Percentiles rank a stretch among this genome's conserved stretches.
These are phyloP conservation scores for Gaultheria prostrata DNA, from an alignment of 148 eudicot species.

Conservation along the genomic window DNA sequence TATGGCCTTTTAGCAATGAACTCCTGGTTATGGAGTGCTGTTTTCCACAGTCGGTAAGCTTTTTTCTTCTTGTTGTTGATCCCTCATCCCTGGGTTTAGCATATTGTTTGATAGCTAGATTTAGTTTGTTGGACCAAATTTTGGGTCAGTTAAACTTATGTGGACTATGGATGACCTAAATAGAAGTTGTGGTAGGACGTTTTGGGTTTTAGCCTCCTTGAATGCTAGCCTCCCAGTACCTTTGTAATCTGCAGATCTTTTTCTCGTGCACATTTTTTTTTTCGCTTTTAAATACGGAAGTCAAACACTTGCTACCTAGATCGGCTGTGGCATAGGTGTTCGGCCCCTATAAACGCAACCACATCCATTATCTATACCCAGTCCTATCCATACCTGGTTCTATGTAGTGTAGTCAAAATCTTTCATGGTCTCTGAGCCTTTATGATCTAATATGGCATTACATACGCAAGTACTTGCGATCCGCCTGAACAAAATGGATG, in stretches of 20 bases:
- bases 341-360: background rate
- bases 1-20: constrained; percentile 88
- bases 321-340: background rate
- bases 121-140: background rate
- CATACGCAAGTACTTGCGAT: background rate
- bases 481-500: background rate
- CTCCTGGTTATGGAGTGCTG: constrained; percentile 85
- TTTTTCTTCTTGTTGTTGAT: background rate
- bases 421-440: background rate
- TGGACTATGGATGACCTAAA: background rate
- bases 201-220: background rate
- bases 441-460: too few species aligned
- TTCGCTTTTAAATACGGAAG: background rate
- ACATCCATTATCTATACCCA: background rate
- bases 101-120: background rate
- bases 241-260: background rate
- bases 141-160: background rate
- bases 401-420: background rate
- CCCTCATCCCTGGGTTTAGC: background rate
- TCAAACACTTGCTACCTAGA: background rate
- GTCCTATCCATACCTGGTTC: background rate
- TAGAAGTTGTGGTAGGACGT: background rate
- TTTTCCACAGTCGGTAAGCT: constrained; percentile 81
- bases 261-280: background rate
- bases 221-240: background rate